Evolutionary conservation across 495 filamentous ascomycete genomes (phyloP).

Genomic region (Ascobolus immersus): DNA sequence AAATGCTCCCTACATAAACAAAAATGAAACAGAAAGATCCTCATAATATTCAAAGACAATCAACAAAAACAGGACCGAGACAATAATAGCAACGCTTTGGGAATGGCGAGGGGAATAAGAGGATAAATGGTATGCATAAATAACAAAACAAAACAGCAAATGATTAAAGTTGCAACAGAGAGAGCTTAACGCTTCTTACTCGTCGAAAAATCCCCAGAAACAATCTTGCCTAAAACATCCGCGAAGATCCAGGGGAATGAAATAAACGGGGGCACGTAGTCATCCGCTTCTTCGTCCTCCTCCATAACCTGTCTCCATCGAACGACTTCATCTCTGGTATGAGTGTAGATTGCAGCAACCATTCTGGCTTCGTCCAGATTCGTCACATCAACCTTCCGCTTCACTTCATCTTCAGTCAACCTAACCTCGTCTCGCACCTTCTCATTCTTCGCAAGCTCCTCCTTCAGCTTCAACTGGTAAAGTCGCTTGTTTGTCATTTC

Average conservation of each 20-base stretch:
- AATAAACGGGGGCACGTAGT: conserved; percentile 48
- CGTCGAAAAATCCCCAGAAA: no score
- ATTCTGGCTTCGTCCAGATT: conserved; percentile 15
- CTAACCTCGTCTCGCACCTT: conserved; percentile 48
- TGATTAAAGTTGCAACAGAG: no score
- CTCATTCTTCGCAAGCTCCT: conserved; percentile 55
- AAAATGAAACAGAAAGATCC: no score
- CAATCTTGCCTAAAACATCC: conserved; percentile 46
- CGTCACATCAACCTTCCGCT: conserved; percentile 16
- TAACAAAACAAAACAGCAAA: no score
- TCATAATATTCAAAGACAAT: no score
- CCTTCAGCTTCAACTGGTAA: conserved; percentile 36
- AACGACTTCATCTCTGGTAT: neutral
- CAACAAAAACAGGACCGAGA: no score
- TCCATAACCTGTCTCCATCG: neutral
- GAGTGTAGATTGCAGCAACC: neutral
- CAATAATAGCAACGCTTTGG: no score
- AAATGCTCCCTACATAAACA: no score
- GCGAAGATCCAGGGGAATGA: conserved; percentile 85
- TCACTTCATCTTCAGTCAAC: conserved; percentile 24
- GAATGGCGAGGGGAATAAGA: no score
- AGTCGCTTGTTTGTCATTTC: conserved; percentile 35
- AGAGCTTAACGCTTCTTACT: no score
- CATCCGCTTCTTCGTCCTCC: conserved; percentile 4
- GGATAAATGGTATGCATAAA: no score